Evolutionary conservation across 176 grass and related monocot species (phyloP).

Genomic region (Aegilops tauschii): DNA sequence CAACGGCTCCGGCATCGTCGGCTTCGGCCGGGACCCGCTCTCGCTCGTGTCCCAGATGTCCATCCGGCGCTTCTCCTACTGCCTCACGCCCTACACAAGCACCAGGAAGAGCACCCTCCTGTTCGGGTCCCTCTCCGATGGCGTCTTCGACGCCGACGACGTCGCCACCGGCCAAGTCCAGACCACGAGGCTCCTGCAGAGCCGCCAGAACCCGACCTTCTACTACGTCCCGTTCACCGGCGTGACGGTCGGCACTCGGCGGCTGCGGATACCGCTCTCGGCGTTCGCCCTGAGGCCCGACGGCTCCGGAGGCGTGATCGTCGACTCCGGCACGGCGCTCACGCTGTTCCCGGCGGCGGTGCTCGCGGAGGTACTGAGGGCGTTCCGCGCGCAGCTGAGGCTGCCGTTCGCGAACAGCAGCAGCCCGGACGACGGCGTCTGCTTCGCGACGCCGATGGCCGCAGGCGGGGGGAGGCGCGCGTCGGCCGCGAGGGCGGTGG

Average conservation of each 20-base stretch:
- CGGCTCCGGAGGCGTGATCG: slow-evolving; percentile 44
- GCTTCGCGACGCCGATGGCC: slow-evolving; percentile 41
- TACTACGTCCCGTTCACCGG: slow-evolving; percentile 64
- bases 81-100: slow-evolving; percentile 45
- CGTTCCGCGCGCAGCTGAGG: slow-evolving; percentile 38
- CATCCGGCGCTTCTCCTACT: slow-evolving; percentile 68
- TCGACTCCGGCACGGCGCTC: slow-evolving; percentile 71
- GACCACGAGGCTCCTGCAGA: slow-evolving; percentile 46
- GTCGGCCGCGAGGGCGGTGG: background rate
- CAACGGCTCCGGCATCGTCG: slow-evolving; percentile 63
- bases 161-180: slow-evolving; percentile 20
- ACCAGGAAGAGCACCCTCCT: slow-evolving; percentile 39
- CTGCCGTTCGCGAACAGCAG: slow-evolving; percentile 26
- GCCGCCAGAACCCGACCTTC: slow-evolving; percentile 29
- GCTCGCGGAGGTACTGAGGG: slow-evolving; percentile 27
- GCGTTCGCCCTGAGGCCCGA: slow-evolving; percentile 36
- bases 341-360: slow-evolving; percentile 37
- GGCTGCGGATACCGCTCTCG: slow-evolving; percentile 48
- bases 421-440: slow-evolving; percentile 24
- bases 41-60: slow-evolving; percentile 72
- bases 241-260: slow-evolving; percentile 50
- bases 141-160: slow-evolving; percentile 29
- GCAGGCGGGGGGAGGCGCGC: background rate
- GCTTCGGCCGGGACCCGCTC: slow-evolving; percentile 44
- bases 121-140: slow-evolving; percentile 53